phyloP scores from a whole-genome alignment of 2,329 filamentous ascomycete genomes.

The Juglanconis oblonga region DNA sequence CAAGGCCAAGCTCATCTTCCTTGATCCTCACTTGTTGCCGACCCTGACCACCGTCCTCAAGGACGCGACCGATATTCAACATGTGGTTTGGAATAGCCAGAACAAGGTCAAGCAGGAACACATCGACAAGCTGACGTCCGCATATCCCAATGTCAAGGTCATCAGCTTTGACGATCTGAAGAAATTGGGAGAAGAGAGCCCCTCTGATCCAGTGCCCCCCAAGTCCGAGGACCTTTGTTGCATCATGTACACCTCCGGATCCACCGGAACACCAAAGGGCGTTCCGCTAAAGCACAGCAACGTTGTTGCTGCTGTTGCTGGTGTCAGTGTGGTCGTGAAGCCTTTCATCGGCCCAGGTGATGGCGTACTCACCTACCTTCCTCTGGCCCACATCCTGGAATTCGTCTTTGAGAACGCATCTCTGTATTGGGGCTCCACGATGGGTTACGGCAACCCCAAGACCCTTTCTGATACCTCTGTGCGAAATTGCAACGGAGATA shows the following conservation, averaged over 20 bases:
- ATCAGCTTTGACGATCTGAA: slow-evolving; percentile 50
- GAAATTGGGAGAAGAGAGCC: slow-evolving; percentile 58
- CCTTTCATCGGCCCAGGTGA: slow-evolving; percentile 76
- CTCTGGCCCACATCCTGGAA: slow-evolving; percentile 84
- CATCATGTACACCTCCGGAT: slow-evolving; percentile 72
- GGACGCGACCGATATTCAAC: slow-evolving; percentile 46
- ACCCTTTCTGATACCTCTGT: slow-evolving; percentile 80
- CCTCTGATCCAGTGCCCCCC: slow-evolving; percentile 66
- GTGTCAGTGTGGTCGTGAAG: slow-evolving; percentile 74
- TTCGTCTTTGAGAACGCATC: slow-evolving; percentile 86
- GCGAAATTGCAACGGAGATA: slow-evolving; percentile 84
- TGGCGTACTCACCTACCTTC: slow-evolving; percentile 77
- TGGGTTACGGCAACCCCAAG: slow-evolving; percentile 86
- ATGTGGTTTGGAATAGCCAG: slow-evolving; percentile 55
- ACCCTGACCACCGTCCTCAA: slow-evolving; percentile 53
- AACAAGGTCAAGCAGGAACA: slow-evolving; percentile 49
- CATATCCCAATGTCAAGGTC: slow-evolving; percentile 44
- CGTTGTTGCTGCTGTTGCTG: slow-evolving; percentile 73
- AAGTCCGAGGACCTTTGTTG: slow-evolving; percentile 73
- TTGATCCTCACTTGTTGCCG: slow-evolving; percentile 68
- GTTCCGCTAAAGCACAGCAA: slow-evolving; percentile 73
- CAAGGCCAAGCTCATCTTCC: slow-evolving; percentile 67
- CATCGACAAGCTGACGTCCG: slow-evolving; percentile 47
- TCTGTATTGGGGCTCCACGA: slow-evolving; percentile 80
- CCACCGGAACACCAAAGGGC: slow-evolving; percentile 79